A percentile compares a stretch with the other conserved stretches of the same genome.
Evolutionary conservation across 2,329 filamentous ascomycete species (phyloP).

Genomic region (Botryosphaeria agaves): DNA sequence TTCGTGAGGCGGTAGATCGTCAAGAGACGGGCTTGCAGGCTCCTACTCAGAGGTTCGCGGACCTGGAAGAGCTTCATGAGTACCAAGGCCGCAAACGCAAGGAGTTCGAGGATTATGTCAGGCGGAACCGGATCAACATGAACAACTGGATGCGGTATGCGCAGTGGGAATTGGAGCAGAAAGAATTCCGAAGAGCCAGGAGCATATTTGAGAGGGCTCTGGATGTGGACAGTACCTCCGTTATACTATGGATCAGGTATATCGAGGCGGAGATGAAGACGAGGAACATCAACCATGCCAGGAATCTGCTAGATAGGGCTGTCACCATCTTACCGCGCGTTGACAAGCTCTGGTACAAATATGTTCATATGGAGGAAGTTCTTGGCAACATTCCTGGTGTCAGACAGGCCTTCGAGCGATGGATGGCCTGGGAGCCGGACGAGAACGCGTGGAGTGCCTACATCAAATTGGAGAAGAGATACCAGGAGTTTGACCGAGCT

Average conservation of each 20-base stretch:
- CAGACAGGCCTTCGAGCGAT: constrained; percentile 86
- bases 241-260: constrained; percentile 80
- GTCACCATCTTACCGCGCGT: constrained; percentile 79
- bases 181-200: constrained; percentile 81
- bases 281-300: constrained; percentile 89
- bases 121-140: constrained; percentile 85
- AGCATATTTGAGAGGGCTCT: constrained; percentile 90
- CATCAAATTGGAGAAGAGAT: constrained; percentile 93
- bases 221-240: constrained; percentile 76
- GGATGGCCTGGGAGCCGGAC: constrained; percentile 97
- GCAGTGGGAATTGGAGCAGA: constrained; percentile 93
- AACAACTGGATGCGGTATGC: constrained; percentile 99
- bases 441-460: constrained; percentile 92
- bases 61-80: constrained; percentile 94
- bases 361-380: constrained; percentile 98
- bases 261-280: constrained; percentile 94
- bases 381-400: constrained; percentile 86
- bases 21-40: constrained; percentile 80
- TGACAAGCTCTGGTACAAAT: constrained; percentile 98
- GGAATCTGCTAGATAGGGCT: constrained; percentile 88
- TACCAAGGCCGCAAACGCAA: constrained; percentile 91
- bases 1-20: constrained; percentile 90
- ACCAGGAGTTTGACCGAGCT: constrained; percentile 81
- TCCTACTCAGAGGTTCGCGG: constrained; percentile 85
- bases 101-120: constrained; percentile 96